Evolutionary conservation across 2,329 filamentous ascomycete species (phyloP), one percentile per base, ranked within the genome.

Genomic region (Ceratocystis alfenasii): DNA sequence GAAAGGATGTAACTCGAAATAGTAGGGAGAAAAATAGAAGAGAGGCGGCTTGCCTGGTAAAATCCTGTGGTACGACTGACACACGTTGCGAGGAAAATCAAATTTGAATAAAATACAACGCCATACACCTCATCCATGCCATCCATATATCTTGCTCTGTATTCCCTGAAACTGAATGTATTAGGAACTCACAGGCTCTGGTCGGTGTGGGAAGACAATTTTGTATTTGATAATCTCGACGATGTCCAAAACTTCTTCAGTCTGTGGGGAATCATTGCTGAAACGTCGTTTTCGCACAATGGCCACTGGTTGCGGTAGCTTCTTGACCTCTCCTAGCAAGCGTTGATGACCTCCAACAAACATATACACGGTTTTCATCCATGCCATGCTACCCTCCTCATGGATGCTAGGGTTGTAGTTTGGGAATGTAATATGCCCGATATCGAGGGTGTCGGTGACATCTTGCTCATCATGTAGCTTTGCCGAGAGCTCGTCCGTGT

Each of bases 291-390:
- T 84, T 69, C 85, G 81, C 28, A 97, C 80, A n/a, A 97, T 79
- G 3, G 87, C 94, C 70, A 96, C 73, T 2, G 92, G 86, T 72
- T 84, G 88, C 5, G 83, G 82, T 62, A 97, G 76, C 76, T 91
- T 95, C 80, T 91, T 95, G 62, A 95, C 86, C 75, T 97, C 91
- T 2, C 94, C 94, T 0, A 86, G 89, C 73, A 97, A 82, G 68
- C 92, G 83, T 77, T 97, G 94, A 74, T 96, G 88, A 72, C 87
- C 84, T 5, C 93, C 94, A 3, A 97, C 83, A 73, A 93, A 96
- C 62, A 97, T 78, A 72, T 95, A 89, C 33, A 93, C 90, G 45
- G 84, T 82, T 76, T 91, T 95, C 89, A 93, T 95, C 92, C 92
- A 96, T 8, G 82, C 82, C 0, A 83, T 86, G 70, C 84, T 81